Percentiles rank a stretch among this genome's conserved stretches.
These are phyloP conservation scores for Blastocystis sp. DNA, from an alignment of 352 stramenopile genomes.

Conservation along the genomic window DNA sequence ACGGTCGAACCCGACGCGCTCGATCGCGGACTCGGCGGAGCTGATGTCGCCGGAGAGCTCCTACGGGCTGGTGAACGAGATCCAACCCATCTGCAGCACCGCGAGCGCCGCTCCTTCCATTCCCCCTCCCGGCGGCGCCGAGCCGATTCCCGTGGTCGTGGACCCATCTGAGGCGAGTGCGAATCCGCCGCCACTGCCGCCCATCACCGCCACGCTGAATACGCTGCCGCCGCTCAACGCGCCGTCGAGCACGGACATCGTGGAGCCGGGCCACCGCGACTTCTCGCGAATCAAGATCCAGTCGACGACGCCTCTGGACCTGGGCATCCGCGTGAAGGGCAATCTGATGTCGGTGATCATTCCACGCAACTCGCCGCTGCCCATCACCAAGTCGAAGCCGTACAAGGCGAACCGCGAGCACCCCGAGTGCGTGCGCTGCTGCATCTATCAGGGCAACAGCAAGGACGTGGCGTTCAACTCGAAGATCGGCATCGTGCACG, in stretches of 20 bases:
- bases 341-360: conserved; percentile 53
- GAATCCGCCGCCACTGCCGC: too few relatives aligned
- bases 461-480: not conserved
- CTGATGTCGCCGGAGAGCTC: not conserved
- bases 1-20: too few relatives aligned
- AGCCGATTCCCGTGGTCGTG: not conserved
- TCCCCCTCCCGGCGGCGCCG: too few relatives aligned
- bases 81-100: not conserved
- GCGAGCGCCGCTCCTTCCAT: not conserved
- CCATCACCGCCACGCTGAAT: not conserved
- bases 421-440: conserved; percentile 35
- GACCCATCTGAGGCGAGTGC: too few relatives aligned
- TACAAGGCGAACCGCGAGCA: conserved; percentile 40
- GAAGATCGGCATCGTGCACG: conserved; percentile 41
- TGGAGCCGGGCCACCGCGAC: not conserved
- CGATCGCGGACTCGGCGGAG: not conserved
- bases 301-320: conserved; percentile 46
- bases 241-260: not conserved
- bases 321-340: conserved; percentile 40
- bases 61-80: not conserved
- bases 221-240: not conserved
- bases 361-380: conserved; percentile 15
- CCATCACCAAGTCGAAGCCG: not conserved
- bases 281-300: not conserved
- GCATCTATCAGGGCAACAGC: conserved; percentile 46